Conservation (phyloP, 2,329 filamentous ascomycete genomes). For the Colletotrichum sp. region DNA sequence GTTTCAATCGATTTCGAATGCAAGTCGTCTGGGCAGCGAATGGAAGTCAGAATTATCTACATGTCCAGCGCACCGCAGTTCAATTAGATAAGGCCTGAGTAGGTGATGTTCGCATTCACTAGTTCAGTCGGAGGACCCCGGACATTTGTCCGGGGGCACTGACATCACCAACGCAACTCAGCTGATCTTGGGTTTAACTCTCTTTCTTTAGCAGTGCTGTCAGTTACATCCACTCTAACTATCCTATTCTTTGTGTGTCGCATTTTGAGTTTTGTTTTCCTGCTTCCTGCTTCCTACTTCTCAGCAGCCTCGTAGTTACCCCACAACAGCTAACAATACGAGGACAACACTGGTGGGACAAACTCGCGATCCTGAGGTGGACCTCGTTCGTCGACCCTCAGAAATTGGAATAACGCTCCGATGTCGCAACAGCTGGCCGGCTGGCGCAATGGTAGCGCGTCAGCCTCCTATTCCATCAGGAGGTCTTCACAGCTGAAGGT, state of each 20-base stretch:
- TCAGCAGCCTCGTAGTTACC: neutral
- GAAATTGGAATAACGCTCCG: neutral
- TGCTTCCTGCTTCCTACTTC: neutral
- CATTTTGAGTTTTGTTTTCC: neutral
- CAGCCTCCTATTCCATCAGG: constrained; percentile 5
- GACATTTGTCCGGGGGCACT: neutral
- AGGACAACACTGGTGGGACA: neutral
- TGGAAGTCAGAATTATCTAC: neutral
- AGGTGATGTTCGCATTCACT: neutral
- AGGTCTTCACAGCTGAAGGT: constrained; percentile 5
- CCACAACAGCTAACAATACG: neutral
- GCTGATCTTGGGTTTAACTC: neutral
- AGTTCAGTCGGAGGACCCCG: neutral
- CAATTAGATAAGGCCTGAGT: neutral
- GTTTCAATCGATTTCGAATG: neutral
- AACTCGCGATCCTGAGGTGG: neutral
- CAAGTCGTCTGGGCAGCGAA: neutral
- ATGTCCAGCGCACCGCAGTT: neutral
- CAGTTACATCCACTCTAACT: neutral
- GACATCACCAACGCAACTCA: neutral
- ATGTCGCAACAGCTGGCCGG: neutral
- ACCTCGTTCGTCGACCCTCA: neutral
- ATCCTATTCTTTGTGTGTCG: neutral
- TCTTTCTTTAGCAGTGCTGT: neutral
- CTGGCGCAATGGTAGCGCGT: constrained; percentile 22